Evolutionary conservation across 805 yeast species (phyloP).

Genomic region (Metschnikowia similis): DNA sequence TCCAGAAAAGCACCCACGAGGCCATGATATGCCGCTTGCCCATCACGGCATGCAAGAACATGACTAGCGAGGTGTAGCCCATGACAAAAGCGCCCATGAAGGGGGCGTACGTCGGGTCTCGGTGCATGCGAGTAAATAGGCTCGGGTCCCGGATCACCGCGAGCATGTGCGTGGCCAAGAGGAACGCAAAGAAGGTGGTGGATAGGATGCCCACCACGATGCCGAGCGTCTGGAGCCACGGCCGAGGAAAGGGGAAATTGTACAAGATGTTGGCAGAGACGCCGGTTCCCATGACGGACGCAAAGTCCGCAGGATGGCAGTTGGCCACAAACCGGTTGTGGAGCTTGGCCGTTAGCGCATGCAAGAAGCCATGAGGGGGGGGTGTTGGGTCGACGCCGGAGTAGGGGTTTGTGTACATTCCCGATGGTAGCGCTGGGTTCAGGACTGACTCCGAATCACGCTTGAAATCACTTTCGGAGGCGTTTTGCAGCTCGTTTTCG

Average conservation of each 20-base stretch:
- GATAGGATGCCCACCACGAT: conserved; percentile 61
- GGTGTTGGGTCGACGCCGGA: too few species aligned
- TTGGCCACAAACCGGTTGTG: conserved; percentile 17
- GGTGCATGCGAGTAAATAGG: conserved; percentile 17
- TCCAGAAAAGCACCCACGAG: conserved; percentile 71
- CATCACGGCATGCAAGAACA: conserved; percentile 47
- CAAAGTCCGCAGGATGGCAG: conserved; percentile 56
- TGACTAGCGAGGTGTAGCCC: conserved; percentile 69
- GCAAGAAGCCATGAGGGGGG: background rate
- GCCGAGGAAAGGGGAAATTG: conserved; percentile 59
- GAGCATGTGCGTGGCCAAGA: conserved; percentile 39
- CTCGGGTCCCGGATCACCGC: conserved; percentile 34
- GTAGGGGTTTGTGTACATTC: too few species aligned
- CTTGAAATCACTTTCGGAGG: too few species aligned
- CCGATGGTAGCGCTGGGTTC: too few species aligned
- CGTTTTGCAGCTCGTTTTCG: too few species aligned
- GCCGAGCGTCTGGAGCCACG: conserved; percentile 57
- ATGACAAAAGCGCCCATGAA: conserved; percentile 78
- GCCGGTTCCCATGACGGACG: conserved; percentile 83
- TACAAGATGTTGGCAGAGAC: conserved; percentile 60
- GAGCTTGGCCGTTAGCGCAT: conserved; percentile 4
- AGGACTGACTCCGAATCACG: too few species aligned
- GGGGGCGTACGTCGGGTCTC: conserved; percentile 45
- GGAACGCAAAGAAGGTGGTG: conserved; percentile 41
- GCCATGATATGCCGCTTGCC: conserved; percentile 43